A percentile compares a stretch with the other conserved stretches of the same genome.
Conservation (phyloP, 2,329 filamentous ascomycete species). For the Dryadomyces quercus-mongolicae region DNA sequence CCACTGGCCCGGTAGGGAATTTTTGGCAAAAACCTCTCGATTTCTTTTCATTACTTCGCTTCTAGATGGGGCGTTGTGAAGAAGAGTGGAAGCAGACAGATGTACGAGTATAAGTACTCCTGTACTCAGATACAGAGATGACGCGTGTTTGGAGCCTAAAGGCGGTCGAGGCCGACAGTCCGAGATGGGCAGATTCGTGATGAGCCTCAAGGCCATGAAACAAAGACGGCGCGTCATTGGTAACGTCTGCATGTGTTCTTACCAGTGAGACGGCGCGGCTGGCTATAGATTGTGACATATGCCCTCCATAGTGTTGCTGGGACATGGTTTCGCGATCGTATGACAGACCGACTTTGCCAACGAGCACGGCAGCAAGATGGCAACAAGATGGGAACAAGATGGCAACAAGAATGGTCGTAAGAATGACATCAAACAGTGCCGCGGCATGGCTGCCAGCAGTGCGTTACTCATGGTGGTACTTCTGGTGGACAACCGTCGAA, state of each 20-base stretch:
- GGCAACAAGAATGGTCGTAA: too few species aligned
- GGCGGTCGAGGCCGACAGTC: too few species aligned
- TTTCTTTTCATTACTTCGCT: constrained; percentile 35
- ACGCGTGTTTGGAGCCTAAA: too few species aligned
- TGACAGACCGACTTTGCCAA: neutral
- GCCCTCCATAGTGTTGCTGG: too few species aligned
- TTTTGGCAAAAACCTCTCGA: constrained; percentile 44
- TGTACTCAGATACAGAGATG: too few species aligned
- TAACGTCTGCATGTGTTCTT: neutral
- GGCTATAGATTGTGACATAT: neutral
- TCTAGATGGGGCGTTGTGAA: constrained; percentile 32
- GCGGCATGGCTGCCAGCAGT: too few species aligned
- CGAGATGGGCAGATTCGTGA: neutral
- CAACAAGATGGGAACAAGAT: too few species aligned
- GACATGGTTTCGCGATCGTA: neutral
- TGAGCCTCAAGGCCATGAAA: neutral
- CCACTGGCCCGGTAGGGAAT: constrained; percentile 60
- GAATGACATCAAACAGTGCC: neutral
- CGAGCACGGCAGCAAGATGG: neutral
- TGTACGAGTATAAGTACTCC: too few species aligned
- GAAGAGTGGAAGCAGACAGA: constrained; percentile 28
- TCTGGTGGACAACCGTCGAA: too few species aligned
- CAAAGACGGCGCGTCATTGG: neutral
- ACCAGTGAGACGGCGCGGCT: neutral
- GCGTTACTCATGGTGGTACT: too few species aligned